Evolutionary conservation across 768 basidiomycete species (phyloP).

Genomic region (Lactarius sp.): DNA sequence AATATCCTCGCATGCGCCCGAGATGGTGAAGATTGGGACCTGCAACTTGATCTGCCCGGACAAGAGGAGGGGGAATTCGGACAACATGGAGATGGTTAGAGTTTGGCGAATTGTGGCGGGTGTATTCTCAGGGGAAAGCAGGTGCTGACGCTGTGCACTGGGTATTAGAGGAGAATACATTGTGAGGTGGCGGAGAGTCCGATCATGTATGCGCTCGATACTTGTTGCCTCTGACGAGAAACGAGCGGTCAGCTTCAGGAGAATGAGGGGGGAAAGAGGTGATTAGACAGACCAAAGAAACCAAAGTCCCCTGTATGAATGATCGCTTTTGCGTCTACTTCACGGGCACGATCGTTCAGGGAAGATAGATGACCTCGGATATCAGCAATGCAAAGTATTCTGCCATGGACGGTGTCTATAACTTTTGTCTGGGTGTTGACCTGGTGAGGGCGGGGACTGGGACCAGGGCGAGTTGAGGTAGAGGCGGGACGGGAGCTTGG

Average conservation of each 20-base stretch:
- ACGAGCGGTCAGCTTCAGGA: constrained; percentile 20
- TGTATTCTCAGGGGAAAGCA: constrained; percentile 68
- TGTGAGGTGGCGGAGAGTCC: constrained; percentile 91
- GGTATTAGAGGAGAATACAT: constrained; percentile 95
- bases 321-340: constrained; percentile 85
- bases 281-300: constrained; percentile 66
- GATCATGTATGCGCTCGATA: constrained; percentile 88
- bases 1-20: constrained; percentile 98
- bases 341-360: constrained; percentile 86
- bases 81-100: constrained; percentile 73
- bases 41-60: constrained; percentile 86
- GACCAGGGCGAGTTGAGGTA: constrained; percentile 53
- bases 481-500: constrained; percentile 53
- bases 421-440: constrained; percentile 77
- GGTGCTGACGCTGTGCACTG: constrained; percentile 70
- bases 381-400: constrained; percentile 94
- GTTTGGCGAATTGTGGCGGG: constrained; percentile 65
- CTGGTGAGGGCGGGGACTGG: constrained; percentile 49
- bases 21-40: constrained; percentile 93
- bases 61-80: constrained; percentile 90
- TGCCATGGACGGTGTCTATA: constrained; percentile 72
- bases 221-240: constrained; percentile 58
- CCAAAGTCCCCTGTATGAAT: constrained; percentile 99
- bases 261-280: not conserved
- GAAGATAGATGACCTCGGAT: constrained; percentile 82